Evolutionary conservation across 768 basidiomycete genomes (phyloP).

Genomic region (Flagelloscypha sp.): DNA sequence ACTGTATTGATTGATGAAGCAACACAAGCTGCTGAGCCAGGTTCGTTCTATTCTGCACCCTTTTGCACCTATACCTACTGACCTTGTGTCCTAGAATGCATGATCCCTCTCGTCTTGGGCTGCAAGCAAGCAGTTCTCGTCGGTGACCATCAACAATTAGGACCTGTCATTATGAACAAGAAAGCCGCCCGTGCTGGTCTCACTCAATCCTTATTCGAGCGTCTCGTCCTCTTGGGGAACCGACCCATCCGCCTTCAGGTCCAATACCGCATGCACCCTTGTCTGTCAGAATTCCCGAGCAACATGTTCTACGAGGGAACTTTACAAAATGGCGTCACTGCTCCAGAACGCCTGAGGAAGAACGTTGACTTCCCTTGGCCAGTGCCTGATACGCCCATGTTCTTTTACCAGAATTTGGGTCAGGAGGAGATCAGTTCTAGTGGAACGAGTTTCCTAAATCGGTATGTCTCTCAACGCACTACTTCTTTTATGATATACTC

Average conservation of each 20-base stretch:
- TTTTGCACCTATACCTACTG: conserved; percentile 9
- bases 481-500: conserved; percentile 6
- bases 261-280: conserved; percentile 99
- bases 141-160: conserved; percentile 96
- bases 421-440: conserved; percentile 99
- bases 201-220: conserved; percentile 96
- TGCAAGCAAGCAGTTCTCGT: conserved; percentile 98
- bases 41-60: conserved; percentile 30
- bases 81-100: conserved; percentile 63
- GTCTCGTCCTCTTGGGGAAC: conserved; percentile 90
- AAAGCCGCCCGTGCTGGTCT: conserved; percentile 98
- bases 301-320: conserved; percentile 99
- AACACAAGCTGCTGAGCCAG: conserved; percentile 95
- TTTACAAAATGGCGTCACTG: conserved; percentile 97
- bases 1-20: conserved; percentile 98
- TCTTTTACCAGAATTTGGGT: conserved; percentile 98
- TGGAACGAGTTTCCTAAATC: conserved; percentile 96
- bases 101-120: conserved; percentile 97
- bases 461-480: conserved; percentile 33
- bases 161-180: conserved; percentile 99
- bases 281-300: conserved; percentile 96
- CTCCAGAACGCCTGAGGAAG: conserved; percentile 93
- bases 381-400: conserved; percentile 94
- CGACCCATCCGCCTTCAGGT: conserved; percentile 97
- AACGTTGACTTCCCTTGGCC: conserved; percentile 99